Conservation (phyloP, 164 flowering plant genomes). For the Sextonia rubra region DNA sequence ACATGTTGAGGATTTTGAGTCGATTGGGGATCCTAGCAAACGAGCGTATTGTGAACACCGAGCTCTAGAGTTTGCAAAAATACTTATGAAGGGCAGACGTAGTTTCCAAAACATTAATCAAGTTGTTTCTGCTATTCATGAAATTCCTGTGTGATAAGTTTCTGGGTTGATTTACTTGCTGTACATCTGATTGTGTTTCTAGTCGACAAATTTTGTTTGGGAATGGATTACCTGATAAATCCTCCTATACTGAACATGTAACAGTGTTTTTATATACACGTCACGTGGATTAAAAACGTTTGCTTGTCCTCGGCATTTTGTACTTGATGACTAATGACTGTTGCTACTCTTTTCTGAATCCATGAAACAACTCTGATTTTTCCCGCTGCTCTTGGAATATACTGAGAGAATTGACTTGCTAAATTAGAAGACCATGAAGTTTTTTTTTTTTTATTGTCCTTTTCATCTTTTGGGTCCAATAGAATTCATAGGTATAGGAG, state of each 20-base stretch:
- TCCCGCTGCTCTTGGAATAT: neutral
- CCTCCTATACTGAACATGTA: neutral
- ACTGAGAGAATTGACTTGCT: too few species aligned
- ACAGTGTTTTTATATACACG: neutral
- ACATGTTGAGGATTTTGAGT: slow-evolving; percentile 93
- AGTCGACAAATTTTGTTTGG: neutral
- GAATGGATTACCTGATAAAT: neutral
- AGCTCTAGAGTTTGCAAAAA: slow-evolving; percentile 73
- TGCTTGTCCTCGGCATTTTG: neutral
- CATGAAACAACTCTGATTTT: neutral
- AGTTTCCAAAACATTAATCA: slow-evolving; percentile 48
- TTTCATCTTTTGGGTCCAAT: too few species aligned
- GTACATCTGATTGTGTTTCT: neutral
- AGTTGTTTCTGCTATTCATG: slow-evolving; percentile 47
- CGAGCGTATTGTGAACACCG: slow-evolving; percentile 71
- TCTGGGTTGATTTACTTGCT: neutral
- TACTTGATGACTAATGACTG: neutral
- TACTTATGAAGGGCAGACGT: slow-evolving; percentile 72
- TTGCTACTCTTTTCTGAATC: neutral
- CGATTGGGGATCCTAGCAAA: slow-evolving; percentile 48
- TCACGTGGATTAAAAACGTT: neutral
- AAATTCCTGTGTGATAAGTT: slow-evolving; percentile 13
- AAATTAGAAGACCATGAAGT: too few species aligned
- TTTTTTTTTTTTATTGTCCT: too few species aligned
- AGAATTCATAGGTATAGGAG: too few species aligned